Conservation (phyloP, 768 basidiomycete species). For the Crassisporium funariophilum region DNA sequence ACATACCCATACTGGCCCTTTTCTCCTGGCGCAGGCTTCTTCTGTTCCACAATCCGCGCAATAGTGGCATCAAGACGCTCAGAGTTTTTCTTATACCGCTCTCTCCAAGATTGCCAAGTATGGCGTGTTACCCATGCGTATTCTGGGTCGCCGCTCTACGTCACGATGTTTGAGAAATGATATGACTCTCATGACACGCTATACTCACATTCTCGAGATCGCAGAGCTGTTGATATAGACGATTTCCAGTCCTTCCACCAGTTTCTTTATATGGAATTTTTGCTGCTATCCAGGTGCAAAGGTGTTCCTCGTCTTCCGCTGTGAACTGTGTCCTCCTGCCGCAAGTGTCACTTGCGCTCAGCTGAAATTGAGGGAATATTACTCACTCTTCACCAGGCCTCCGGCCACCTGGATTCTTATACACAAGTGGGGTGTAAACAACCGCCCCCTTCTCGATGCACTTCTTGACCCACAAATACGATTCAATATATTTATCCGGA, state of each 20-base stretch:
- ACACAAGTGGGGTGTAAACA: slow-evolving; percentile 72
- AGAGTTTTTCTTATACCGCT: slow-evolving; percentile 85
- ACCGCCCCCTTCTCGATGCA: slow-evolving; percentile 71
- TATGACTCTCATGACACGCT: neutral
- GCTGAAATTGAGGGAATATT: slow-evolving; percentile 1
- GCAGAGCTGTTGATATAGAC: slow-evolving; percentile 79
- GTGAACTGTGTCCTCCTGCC: slow-evolving; percentile 77
- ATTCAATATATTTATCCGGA: slow-evolving; percentile 76
- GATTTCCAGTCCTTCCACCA: slow-evolving; percentile 80
- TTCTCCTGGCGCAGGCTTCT: slow-evolving; percentile 67
- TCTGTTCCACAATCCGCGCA: slow-evolving; percentile 65
- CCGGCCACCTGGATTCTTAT: slow-evolving; percentile 83
- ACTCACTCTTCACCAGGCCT: slow-evolving; percentile 80
- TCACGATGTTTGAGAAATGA: slow-evolving; percentile 1
- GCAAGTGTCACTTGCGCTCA: slow-evolving; percentile 1
- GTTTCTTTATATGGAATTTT: slow-evolving; percentile 86
- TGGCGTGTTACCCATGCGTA: slow-evolving; percentile 81
- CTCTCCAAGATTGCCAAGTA: slow-evolving; percentile 90
- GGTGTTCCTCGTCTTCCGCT: slow-evolving; percentile 70
- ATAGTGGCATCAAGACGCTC: slow-evolving; percentile 67
- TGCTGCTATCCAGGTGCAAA: slow-evolving; percentile 78
- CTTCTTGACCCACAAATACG: slow-evolving; percentile 82
- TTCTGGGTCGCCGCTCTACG: slow-evolving; percentile 65
- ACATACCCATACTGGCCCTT: slow-evolving; percentile 86
- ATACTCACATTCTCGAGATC: slow-evolving; percentile 63